Percentiles rank a stretch among this genome's conserved stretches.
These are phyloP conservation scores for Cicer cuneatum DNA, from an alignment of 306 rosid genomes.

Conservation along the genomic window DNA sequence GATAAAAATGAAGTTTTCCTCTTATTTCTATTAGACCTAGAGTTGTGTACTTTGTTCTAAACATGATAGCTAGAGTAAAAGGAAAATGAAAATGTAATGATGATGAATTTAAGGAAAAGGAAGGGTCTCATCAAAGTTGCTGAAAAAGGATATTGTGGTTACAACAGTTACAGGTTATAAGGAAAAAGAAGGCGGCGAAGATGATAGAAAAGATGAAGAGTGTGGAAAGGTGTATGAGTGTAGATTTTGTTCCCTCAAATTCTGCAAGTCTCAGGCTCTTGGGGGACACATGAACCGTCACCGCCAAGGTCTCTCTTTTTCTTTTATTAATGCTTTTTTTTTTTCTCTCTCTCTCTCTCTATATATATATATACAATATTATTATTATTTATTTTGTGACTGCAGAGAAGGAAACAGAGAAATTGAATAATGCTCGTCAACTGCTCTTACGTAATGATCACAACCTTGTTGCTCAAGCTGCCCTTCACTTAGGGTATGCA, in stretches of 20 bases:
- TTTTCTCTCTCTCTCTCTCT: no score
- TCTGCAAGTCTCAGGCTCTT: slow-evolving; percentile 99
- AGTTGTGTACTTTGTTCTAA: background rate
- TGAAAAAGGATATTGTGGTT: slow-evolving; percentile 50
- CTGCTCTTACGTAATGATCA: slow-evolving; percentile 30
- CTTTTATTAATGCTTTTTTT: no score
- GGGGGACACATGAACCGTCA: slow-evolving; percentile 99
- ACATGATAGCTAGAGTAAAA: background rate
- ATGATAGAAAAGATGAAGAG: slow-evolving; percentile 70
- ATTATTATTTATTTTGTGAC: no score
- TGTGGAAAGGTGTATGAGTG: slow-evolving; percentile 85
- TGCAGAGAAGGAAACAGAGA: slow-evolving; percentile 21
- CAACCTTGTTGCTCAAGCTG: slow-evolving; percentile 21
- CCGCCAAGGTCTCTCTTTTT: slow-evolving; percentile 74
- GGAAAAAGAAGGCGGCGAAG: slow-evolving; percentile 81
- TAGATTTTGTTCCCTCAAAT: slow-evolving; percentile 99
- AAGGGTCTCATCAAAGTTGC: slow-evolving; percentile 51
- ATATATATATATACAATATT: no score
- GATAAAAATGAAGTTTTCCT: background rate
- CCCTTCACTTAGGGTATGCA: slow-evolving; percentile 22
- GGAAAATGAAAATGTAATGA: background rate
- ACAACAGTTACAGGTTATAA: slow-evolving; percentile 54
- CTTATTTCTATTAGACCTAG: background rate
- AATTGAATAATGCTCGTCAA: slow-evolving; percentile 28
- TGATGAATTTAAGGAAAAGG: slow-evolving; percentile 36